phyloP scores from a whole-genome alignment of 345 rosid genomes.

The Cochlearia excelsa region DNA sequence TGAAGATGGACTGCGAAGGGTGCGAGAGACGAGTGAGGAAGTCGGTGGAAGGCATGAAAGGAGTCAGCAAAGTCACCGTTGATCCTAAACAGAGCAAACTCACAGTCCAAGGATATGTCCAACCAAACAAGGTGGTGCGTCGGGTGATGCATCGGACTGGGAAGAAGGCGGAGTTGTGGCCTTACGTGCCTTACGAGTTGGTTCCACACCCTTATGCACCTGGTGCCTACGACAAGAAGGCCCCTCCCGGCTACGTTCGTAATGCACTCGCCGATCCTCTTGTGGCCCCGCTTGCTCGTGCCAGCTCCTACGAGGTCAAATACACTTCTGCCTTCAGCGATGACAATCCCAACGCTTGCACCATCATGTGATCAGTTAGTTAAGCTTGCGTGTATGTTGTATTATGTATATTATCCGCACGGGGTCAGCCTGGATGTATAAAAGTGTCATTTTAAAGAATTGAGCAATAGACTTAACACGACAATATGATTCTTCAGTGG shows the following conservation, averaged over 20 bases:
- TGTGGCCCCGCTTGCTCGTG: constrained; percentile 54
- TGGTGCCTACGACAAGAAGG: constrained; percentile 39
- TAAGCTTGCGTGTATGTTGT: too few species aligned
- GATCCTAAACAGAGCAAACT: constrained; percentile 61
- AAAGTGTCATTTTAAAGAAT: too few species aligned
- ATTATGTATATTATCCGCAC: too few species aligned
- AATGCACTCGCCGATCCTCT: constrained; percentile 45
- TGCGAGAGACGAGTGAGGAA: constrained; percentile 69
- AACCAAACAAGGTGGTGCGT: constrained; percentile 45
- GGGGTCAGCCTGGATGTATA: too few species aligned
- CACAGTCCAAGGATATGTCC: constrained; percentile 63
- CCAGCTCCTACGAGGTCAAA: constrained; percentile 59
- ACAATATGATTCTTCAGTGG: too few species aligned
- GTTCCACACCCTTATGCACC: constrained; percentile 42
- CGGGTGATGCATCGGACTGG: constrained; percentile 39
- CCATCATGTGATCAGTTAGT: constrained; percentile 44
- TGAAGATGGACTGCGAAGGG: constrained; percentile 71
- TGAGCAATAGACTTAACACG: too few species aligned
- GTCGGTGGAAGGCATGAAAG: constrained; percentile 63
- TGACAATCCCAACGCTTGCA: constrained; percentile 55
- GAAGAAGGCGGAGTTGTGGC: constrained; percentile 43
- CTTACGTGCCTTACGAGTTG: constrained; percentile 38
- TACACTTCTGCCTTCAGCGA: constrained; percentile 49
- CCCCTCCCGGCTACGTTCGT: constrained; percentile 40
- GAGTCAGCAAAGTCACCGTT: constrained; percentile 53